Base-by-base conservation (phyloP, 164 flowering plant genomes). In the Aristolochia californica region DNA sequence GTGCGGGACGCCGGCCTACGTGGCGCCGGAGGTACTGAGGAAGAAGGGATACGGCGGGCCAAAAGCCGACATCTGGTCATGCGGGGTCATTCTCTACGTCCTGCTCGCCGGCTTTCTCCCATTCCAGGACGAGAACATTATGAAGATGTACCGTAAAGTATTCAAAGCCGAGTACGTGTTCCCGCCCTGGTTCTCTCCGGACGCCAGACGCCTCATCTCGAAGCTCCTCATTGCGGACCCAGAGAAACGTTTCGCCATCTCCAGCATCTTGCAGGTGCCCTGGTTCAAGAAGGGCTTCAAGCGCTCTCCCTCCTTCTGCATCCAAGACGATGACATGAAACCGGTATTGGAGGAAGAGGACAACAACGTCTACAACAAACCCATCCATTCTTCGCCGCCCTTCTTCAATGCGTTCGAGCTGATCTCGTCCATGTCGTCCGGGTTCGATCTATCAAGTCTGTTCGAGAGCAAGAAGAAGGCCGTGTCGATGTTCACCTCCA, bases 401-500 rank as follows among this genome's bases (percentile, higher is more conserved):
- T 60, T 83, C 53, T 80, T 70, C 62, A 88, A 88, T 60, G 96
- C 96, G 0, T 88, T 88, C 70, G 82, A 85, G 63, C 69, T 88
- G 60, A 84, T 88, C 4, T 62, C 66, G 20, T 80, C 89, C 13
- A 81, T 88, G 93, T 84, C 96, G 9, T 77, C 88, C 0, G 96
- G 96, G 34, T 84, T 88, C 51, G 94, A 88, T 49, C 51, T 88
- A 34, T 85, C 94, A 50, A 76, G 62, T 49, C 40, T 88, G 72
- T 88, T 88, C 66, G 91, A 80, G 74, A 70, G 17, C 50, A 65
- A 75, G 60, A 67, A 60, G 61, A 82, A 74, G 53, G 24, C 72
- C 3, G 75, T 78, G 14, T 76, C 85, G 1, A 63, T 79, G 47
- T 88, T 88, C 71, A 85, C 96, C 12, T 83, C 94, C 5, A 73